Evolutionary conservation across 2,329 filamentous ascomycete genomes (phyloP).

Genomic region (Talaromyces sp.): DNA sequence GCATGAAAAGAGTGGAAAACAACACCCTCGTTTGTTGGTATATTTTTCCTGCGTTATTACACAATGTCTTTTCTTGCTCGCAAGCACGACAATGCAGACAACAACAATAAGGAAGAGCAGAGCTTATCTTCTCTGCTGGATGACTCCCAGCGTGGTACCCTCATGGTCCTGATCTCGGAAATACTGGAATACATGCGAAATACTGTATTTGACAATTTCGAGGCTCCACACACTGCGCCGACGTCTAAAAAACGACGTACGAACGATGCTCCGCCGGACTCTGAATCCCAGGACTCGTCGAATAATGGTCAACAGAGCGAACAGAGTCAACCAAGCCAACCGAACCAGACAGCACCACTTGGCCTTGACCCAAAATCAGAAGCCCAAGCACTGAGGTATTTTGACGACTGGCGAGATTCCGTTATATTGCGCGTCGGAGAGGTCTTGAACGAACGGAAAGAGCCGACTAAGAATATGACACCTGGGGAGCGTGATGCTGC

Average conservation of each 20-base stretch:
- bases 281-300: background rate
- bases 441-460: conserved; percentile 51
- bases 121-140: conserved; percentile 40
- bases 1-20: background rate
- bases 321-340: background rate
- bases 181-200: conserved; percentile 38
- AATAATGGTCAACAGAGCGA: background rate
- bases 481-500: conserved; percentile 16
- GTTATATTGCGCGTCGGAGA: conserved; percentile 68
- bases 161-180: conserved; percentile 37
- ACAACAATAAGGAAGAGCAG: conserved; percentile 21
- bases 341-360: background rate
- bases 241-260: conserved; percentile 9
- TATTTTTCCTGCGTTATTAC: background rate
- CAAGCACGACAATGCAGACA: conserved; percentile 6
- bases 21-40: background rate
- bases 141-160: conserved; percentile 36
- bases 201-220: conserved; percentile 32
- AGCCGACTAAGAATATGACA: conserved; percentile 29
- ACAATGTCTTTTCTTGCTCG: conserved; percentile 9
- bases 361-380: conserved; percentile 12
- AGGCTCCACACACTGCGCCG: conserved; percentile 12
- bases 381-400: conserved; percentile 61
- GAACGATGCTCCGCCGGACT: background rate
- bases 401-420: conserved; percentile 72